A percentile compares a stretch with the other conserved stretches of the same genome.
phyloP scores from a whole-genome alignment of 345 rosid genomes.

The Dimocarpus longan region DNA sequence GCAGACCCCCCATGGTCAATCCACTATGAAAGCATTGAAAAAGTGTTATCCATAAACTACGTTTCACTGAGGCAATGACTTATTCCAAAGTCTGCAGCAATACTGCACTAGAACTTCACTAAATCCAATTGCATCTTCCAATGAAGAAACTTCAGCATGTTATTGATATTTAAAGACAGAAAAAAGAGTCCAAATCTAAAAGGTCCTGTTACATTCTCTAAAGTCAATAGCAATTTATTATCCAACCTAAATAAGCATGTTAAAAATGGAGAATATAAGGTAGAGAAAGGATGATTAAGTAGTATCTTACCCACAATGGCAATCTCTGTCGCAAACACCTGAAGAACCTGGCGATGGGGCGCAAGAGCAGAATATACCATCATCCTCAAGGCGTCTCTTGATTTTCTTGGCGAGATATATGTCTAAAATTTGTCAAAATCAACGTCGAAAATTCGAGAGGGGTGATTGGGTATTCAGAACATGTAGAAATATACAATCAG shows the following conservation, averaged over 20 bases:
- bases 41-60: neutral
- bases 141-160: neutral
- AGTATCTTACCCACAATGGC: conserved; percentile 93
- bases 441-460: conserved; percentile 17
- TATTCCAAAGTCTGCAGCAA: neutral
- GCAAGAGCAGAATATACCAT: conserved; percentile 98
- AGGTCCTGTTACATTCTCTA: neutral
- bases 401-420: conserved; percentile 82
- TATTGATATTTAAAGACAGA: neutral
- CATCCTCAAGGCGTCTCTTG: conserved; percentile 76
- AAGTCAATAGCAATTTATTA: neutral
- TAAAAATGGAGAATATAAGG: neutral
- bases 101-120: neutral
- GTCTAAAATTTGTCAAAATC: conserved; percentile 53
- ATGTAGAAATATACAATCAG: neutral
- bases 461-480: neutral
- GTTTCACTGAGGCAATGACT: neutral
- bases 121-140: neutral
- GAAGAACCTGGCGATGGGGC: conserved; percentile 60
- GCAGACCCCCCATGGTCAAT: neutral
- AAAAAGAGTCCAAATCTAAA: conserved; percentile 7
- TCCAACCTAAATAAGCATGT: neutral
- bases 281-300: conserved; percentile 8
- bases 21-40: neutral
- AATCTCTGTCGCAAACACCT: conserved; percentile 73